phyloP scores from a whole-genome alignment of 306 rosid species.

The Cicer bijugum region DNA sequence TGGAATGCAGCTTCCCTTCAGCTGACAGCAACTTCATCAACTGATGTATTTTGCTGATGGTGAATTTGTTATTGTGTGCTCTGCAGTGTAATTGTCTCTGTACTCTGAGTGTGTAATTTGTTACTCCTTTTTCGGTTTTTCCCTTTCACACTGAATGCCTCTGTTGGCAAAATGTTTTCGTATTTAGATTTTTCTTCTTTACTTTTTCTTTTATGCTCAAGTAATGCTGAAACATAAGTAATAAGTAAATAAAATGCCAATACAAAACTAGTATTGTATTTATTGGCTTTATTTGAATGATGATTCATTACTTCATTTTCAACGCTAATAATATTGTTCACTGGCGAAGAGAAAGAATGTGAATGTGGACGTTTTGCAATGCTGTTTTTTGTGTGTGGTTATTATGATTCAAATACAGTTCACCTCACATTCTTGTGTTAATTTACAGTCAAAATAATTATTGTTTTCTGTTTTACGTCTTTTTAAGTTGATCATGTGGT shows the following conservation, averaged over 20 bases:
- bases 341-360: background rate
- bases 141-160: conserved; percentile 40
- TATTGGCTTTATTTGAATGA: conserved; percentile 20
- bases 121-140: conserved; percentile 19
- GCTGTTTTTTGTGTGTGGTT: background rate
- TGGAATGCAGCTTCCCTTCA: conserved; percentile 74
- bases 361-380: conserved; percentile 5
- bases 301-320: conserved; percentile 11
- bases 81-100: conserved; percentile 45
- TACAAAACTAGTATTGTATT: background rate
- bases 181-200: background rate
- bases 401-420: background rate
- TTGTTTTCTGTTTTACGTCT: too few species aligned
- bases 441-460: background rate
- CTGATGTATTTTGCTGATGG: conserved; percentile 67
- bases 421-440: background rate
- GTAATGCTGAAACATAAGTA: conserved; percentile 11
- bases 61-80: conserved; percentile 43
- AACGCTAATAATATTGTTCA: conserved; percentile 3
- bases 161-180: conserved; percentile 41
- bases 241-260: conserved; percentile 15
- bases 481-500: too few species aligned
- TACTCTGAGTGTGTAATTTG: conserved; percentile 43
- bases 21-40: conserved; percentile 62
- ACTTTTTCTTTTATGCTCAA: background rate